Evolutionary conservation across 1,139 yeast genomes (phyloP).

Genomic region (Sugiyamaella neomexicana): DNA sequence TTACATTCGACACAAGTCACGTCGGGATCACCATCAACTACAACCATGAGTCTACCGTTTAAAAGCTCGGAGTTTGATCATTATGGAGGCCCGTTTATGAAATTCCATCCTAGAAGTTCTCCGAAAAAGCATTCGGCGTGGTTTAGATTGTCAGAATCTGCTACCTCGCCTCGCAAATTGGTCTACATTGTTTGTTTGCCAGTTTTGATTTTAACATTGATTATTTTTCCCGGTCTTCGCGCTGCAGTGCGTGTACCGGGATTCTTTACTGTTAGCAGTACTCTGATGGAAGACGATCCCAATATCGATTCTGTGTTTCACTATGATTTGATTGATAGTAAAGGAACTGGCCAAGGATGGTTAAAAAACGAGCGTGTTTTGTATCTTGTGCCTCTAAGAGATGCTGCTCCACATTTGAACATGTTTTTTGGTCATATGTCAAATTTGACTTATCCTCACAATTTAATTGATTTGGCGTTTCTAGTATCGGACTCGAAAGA

Average conservation of each 20-base stretch:
- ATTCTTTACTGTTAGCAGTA: conserved; percentile 7
- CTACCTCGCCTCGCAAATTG: conserved; percentile 3
- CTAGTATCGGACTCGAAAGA: conserved; percentile 70
- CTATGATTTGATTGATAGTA: conserved; percentile 54
- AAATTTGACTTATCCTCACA: conserved; percentile 64
- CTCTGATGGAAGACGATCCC: conserved; percentile 32
- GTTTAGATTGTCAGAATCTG: background rate
- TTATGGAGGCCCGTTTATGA: conserved; percentile 24
- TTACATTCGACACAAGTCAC: too few relatives aligned
- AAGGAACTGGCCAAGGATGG: conserved; percentile 58
- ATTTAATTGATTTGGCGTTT: conserved; percentile 63
- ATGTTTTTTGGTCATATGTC: conserved; percentile 64
- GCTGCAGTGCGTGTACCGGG: conserved; percentile 14
- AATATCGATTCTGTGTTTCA: conserved; percentile 48
- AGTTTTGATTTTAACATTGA: conserved; percentile 17
- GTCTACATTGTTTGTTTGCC: conserved; percentile 21
- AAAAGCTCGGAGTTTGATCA: conserved; percentile 35
- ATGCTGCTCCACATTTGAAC: conserved; percentile 66
- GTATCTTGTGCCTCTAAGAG: conserved; percentile 68
- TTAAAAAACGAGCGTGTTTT: conserved; percentile 57
- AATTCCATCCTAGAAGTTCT: conserved; percentile 15
- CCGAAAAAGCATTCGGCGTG: conserved; percentile 5
- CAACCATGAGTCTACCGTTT: conserved; percentile 34
- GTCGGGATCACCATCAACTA: too few relatives aligned
- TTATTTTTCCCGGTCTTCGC: conserved; percentile 20